Conservation (phyloP, 208 protist species). For the Jaenimonas drosophilae region DNA sequence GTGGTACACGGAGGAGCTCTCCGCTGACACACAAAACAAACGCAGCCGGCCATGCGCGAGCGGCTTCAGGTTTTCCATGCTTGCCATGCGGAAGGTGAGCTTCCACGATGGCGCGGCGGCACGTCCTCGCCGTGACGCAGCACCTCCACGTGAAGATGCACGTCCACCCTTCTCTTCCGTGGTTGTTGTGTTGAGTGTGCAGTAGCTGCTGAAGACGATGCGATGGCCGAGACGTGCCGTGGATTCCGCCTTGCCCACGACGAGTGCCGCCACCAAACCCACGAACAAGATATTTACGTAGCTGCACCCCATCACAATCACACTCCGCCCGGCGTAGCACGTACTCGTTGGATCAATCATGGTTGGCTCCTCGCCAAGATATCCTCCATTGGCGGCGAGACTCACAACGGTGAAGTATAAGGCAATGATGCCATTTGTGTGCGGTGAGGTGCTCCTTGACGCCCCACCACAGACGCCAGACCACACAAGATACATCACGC, state of each 20-base stretch:
- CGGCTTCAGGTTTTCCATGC: conserved; percentile 49
- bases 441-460: conserved; percentile 13
- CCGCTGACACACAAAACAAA: conserved; percentile 54
- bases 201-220: conserved; percentile 79
- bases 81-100: conserved; percentile 68
- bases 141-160: not conserved
- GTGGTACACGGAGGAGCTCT: conserved; percentile 35
- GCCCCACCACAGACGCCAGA: conserved; percentile 35
- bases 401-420: conserved; percentile 81
- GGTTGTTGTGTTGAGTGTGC: conserved; percentile 25
- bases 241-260: conserved; percentile 77
- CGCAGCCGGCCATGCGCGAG: conserved; percentile 48
- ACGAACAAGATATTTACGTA: conserved; percentile 83
- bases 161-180: conserved; percentile 1
- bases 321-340: conserved; percentile 64
- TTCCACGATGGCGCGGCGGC: conserved; percentile 15
- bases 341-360: conserved; percentile 46
- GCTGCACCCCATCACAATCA: conserved; percentile 65
- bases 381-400: conserved; percentile 77
- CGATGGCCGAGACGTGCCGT: conserved; percentile 48
- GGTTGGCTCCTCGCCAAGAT: conserved; percentile 62
- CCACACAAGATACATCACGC: conserved; percentile 47
- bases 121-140: not conserved
- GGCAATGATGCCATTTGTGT: conserved; percentile 25
- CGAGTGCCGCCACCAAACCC: conserved; percentile 67